phyloP scores from a whole-genome alignment of 768 basidiomycete genomes.

The Gloeostereum incarnatum region DNA sequence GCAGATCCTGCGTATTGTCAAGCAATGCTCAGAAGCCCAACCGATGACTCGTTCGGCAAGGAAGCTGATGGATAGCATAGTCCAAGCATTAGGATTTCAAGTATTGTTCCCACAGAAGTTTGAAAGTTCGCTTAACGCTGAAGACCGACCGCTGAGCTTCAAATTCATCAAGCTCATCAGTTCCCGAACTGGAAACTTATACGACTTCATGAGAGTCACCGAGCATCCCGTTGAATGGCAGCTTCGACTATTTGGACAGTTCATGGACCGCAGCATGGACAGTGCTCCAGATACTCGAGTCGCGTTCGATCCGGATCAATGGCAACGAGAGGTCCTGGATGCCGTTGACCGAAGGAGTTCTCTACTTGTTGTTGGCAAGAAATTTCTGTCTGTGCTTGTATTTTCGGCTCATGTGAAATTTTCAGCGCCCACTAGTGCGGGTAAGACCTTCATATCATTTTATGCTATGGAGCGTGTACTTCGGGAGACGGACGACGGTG shows the following conservation, averaged over 20 bases:
- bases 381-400: neutral
- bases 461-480: slow-evolving; percentile 71
- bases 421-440: slow-evolving; percentile 60
- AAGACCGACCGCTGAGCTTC: slow-evolving; percentile 30
- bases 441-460: slow-evolving; percentile 72
- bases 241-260: slow-evolving; percentile 58
- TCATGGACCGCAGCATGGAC: slow-evolving; percentile 69
- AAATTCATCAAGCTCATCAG: slow-evolving; percentile 47
- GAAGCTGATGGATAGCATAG: slow-evolving; percentile 26
- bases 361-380: slow-evolving; percentile 56
- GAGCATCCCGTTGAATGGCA: slow-evolving; percentile 60
- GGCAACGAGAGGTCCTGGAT: slow-evolving; percentile 63
- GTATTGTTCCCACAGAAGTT: slow-evolving; percentile 21
- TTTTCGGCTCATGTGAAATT: neutral
- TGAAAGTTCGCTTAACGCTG: slow-evolving; percentile 8
- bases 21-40: slow-evolving; percentile 25
- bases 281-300: slow-evolving; percentile 48
- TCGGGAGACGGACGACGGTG: slow-evolving; percentile 51
- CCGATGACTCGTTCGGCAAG: slow-evolving; percentile 24
- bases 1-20: slow-evolving; percentile 26
- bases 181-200: slow-evolving; percentile 26
- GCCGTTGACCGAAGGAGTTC: slow-evolving; percentile 50
- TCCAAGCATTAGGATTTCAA: slow-evolving; percentile 39
- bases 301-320: slow-evolving; percentile 56
- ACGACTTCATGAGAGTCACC: slow-evolving; percentile 44